Evolutionary conservation across 139 green algal genomes (phyloP), one percentile per base, ranked within the genome.

Genomic region (Coelastrella sp.): DNA sequence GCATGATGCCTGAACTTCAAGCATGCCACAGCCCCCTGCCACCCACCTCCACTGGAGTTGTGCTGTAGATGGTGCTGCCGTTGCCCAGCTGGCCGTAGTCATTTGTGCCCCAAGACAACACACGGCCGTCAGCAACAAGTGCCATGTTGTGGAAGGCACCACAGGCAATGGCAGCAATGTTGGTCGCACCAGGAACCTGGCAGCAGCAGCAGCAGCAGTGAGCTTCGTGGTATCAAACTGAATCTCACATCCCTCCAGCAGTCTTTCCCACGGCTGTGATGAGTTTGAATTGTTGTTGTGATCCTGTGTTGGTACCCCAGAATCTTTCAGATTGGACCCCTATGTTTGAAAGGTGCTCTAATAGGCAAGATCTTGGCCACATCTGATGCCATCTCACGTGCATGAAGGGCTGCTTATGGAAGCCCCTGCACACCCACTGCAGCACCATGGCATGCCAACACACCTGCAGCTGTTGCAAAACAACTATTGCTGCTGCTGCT

Each of bases 71-170:
- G 57, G 97, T 98, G 85, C 86, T 95, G 75, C 97, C 97, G 82
- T 96, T 97, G 78, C 97, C 97, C 80, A 98, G 94, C 72, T 93
- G 93, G 9, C 96, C 97, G 92, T 97, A 98, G 92, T 98, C 96
- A 90, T 99, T 99, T 88, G 92, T 98, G 83, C 97, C 97, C 96
- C 95, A 97, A 12, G 93, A 92, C 19, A 95, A 82, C 59, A 97
- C 93, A 57, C 93, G 24, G 12, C 94, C 94, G 14, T 89, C 84
- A 57, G 49, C 73, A 20, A 84, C 96, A 7, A 99, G 93, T 7
- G 94, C 93, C 87, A 99, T 87, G 83, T 97, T 98, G 94, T 99
- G 97, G 92, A 99, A 99, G 15, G 96, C 96, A 35, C 97, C 96
- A 86, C 93, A 96, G 6, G 93, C 92, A 35, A 99, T 95, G 25